Percentiles rank a stretch among this genome's conserved stretches.
These are phyloP conservation scores for Austroboletus novae-zelandiae DNA, from an alignment of 1,284 basidiomycete species.

Conservation along the genomic window DNA sequence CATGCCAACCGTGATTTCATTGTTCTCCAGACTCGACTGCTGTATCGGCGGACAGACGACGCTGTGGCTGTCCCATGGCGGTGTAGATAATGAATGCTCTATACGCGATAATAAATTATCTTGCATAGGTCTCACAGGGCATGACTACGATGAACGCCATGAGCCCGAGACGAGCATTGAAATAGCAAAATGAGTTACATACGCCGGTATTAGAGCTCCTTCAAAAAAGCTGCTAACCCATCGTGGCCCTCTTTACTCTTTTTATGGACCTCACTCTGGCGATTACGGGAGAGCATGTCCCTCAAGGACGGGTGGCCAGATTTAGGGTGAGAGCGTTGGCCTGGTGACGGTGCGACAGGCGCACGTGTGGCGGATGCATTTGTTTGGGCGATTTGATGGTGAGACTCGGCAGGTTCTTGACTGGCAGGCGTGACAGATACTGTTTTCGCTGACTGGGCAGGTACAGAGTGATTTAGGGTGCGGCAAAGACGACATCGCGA, in stretches of 20 bases:
- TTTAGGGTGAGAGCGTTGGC: constrained; percentile 7
- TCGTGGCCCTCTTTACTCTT: constrained; percentile 25
- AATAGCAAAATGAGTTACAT: background rate
- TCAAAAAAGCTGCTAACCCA: constrained; percentile 58
- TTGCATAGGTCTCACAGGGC: background rate
- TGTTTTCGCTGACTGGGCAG: background rate
- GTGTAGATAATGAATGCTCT: too few species aligned
- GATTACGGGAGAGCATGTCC: constrained; percentile 60
- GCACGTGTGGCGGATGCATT: too few species aligned
- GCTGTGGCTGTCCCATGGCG: too few species aligned
- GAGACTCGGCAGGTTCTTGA: background rate
- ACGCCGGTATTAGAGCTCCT: constrained; percentile 31
- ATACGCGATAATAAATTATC: too few species aligned
- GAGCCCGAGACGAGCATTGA: background rate
- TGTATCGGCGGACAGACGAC: too few species aligned
- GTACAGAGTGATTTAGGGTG: background rate
- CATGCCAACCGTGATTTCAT: too few species aligned
- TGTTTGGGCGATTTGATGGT: background rate
- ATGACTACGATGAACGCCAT: background rate
- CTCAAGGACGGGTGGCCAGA: constrained; percentile 42
- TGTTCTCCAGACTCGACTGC: too few species aligned
- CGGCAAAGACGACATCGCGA: constrained; percentile 21
- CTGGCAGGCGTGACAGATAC: background rate
- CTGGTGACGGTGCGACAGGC: background rate
- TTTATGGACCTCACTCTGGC: constrained; percentile 41